Percentiles rank a stretch among this genome's conserved stretches.
These are phyloP conservation scores for Phytophthora boehmeriae DNA, from an alignment of 352 stramenopile species.

Conservation along the genomic window DNA sequence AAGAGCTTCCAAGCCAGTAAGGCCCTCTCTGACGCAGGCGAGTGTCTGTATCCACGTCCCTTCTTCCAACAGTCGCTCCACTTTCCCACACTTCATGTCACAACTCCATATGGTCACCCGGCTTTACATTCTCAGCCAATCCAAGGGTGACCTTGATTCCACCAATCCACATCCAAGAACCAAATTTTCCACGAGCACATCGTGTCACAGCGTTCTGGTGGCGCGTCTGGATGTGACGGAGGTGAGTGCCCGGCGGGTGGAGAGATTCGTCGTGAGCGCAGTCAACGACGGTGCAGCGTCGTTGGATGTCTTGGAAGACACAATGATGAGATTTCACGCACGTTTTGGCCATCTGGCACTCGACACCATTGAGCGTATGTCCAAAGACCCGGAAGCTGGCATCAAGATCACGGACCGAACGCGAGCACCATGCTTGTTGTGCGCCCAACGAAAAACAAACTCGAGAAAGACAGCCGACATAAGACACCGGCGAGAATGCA, in stretches of 20 bases:
- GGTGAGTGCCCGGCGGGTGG: not conserved
- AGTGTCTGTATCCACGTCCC: too few species aligned
- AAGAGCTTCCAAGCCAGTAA: too few species aligned
- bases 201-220: too few species aligned
- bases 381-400: not conserved
- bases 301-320: not conserved
- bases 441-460: constrained; percentile 9
- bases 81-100: too few species aligned
- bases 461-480: not conserved
- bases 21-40: too few species aligned
- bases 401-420: not conserved
- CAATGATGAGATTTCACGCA: not conserved
- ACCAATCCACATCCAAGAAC: too few species aligned
- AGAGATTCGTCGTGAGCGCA: not conserved
- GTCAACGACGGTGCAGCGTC: not conserved
- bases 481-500: constrained; percentile 5
- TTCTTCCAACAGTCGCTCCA: too few species aligned
- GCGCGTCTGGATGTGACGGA: too few species aligned
- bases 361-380: constrained; percentile 7
- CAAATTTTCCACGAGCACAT: too few species aligned
- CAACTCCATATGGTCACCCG: too few species aligned
- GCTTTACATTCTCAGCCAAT: too few species aligned
- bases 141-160: too few species aligned
- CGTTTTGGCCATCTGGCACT: constrained; percentile 1
- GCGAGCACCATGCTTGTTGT: not conserved